phyloP scores from a whole-genome alignment of 352 stramenopile species.

The Plasmopara viticola region DNA sequence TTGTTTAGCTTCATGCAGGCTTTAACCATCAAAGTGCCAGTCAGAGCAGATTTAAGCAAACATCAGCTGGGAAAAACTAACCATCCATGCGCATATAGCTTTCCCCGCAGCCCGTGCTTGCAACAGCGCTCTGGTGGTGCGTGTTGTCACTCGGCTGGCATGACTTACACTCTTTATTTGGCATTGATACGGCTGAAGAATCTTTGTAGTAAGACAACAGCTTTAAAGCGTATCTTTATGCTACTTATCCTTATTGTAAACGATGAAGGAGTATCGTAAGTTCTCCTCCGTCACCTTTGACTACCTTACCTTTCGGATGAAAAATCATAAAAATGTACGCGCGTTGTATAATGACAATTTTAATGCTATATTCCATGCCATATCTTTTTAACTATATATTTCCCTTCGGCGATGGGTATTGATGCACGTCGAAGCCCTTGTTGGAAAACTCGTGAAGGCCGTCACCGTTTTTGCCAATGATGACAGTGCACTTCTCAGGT shows the following conservation, averaged over 20 bases:
- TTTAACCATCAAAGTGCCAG: constrained; percentile 21
- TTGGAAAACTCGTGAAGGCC: constrained; percentile 34
- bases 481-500: constrained; percentile 33
- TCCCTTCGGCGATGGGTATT: constrained; percentile 18
- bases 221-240: too few species aligned
- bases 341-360: background rate
- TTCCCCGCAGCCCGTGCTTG: constrained; percentile 58
- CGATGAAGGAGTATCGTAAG: too few species aligned
- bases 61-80: constrained; percentile 14
- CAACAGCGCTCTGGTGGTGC: constrained; percentile 58
- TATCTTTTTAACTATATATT: background rate
- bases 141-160: constrained; percentile 68
- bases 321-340: too few species aligned
- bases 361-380: background rate
- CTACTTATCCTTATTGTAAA: too few species aligned
- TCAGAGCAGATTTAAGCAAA: constrained; percentile 4
- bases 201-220: too few species aligned
- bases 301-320: too few species aligned
- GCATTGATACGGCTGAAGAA: constrained; percentile 20
- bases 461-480: constrained; percentile 57
- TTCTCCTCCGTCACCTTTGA: too few species aligned
- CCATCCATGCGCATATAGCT: constrained; percentile 63
- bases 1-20: constrained; percentile 79
- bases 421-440: constrained; percentile 36
- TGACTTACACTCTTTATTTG: constrained; percentile 58